Percentiles rank a stretch among this genome's conserved stretches.
phyloP scores from a whole-genome alignment of 495 filamentous ascomycete species.

The Choiromyces venosus region DNA sequence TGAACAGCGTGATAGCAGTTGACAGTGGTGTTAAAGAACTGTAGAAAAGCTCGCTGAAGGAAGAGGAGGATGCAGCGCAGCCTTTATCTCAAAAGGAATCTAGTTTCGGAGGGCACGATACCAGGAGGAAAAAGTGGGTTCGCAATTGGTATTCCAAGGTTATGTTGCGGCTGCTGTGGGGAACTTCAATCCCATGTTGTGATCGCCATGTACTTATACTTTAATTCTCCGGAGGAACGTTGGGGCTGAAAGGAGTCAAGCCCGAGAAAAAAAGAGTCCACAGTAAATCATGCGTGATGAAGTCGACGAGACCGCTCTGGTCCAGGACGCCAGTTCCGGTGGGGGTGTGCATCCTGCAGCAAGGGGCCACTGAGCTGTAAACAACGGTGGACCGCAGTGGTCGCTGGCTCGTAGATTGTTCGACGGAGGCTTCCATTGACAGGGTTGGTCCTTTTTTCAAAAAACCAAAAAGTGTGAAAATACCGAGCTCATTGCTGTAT shows the following conservation, averaged over 20 bases:
- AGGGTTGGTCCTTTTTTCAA: conserved; percentile 7
- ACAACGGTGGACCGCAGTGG: conserved; percentile 30
- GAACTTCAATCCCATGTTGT: conserved; percentile 11
- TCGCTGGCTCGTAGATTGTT: conserved; percentile 35
- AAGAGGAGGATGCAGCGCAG: neutral
- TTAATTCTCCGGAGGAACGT: conserved; percentile 28
- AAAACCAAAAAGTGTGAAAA: neutral
- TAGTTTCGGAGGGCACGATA: neutral
- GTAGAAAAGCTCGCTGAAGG: neutral
- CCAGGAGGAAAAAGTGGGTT: neutral
- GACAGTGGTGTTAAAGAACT: neutral
- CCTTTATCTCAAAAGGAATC: neutral
- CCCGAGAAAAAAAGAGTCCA: neutral
- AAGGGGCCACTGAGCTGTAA: conserved; percentile 39
- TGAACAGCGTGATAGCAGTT: no score
- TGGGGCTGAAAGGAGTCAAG: conserved; percentile 14
- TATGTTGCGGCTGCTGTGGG: conserved; percentile 20
- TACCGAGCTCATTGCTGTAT: neutral
- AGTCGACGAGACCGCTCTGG: conserved; percentile 38
- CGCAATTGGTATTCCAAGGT: neutral
- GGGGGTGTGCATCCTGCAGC: conserved; percentile 39
- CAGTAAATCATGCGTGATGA: conserved; percentile 33
- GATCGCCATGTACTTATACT: conserved; percentile 30
- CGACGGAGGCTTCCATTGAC: conserved; percentile 37
- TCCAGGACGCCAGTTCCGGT: conserved; percentile 34